phyloP scores from a whole-genome alignment of 257 asterid species.

The Capsicum chinense region DNA sequence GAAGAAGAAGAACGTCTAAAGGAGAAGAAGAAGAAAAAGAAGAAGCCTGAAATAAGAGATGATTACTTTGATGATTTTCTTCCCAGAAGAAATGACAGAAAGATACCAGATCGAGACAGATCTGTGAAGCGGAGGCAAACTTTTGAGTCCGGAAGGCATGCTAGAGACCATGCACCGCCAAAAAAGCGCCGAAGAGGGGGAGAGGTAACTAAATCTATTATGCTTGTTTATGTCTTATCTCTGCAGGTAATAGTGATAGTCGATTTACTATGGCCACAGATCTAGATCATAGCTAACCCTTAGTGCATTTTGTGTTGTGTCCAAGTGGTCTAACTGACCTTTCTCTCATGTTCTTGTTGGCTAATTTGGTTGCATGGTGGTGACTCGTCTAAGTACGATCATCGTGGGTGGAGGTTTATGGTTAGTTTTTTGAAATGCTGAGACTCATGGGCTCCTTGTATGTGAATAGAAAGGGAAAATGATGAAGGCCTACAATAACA shows the following conservation, averaged over 20 bases:
- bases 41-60: constrained; percentile 62
- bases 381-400: neutral
- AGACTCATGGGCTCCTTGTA: constrained; percentile 3
- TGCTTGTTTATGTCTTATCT: constrained; percentile 16
- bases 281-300: constrained; percentile 12
- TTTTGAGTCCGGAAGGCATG: constrained; percentile 55
- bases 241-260: neutral
- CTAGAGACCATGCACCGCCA: constrained; percentile 62
- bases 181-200: constrained; percentile 91
- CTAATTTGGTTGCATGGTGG: constrained; percentile 26
- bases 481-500: neutral
- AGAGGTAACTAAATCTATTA: constrained; percentile 58
- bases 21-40: constrained; percentile 80
- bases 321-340: constrained; percentile 6
- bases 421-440: neutral
- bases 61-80: constrained; percentile 73
- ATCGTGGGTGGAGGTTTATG: neutral
- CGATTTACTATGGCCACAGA: constrained; percentile 2
- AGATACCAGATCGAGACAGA: constrained; percentile 73
- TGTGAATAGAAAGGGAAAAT: constrained; percentile 8
- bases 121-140: constrained; percentile 57
- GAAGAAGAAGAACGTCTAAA: constrained; percentile 85
- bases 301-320: constrained; percentile 24
- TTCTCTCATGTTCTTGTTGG: constrained; percentile 16
- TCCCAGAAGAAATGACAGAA: constrained; percentile 73